phyloP scores from a whole-genome alignment of 2,329 filamentous ascomycete species.

The Phaeosphaeria sp. region DNA sequence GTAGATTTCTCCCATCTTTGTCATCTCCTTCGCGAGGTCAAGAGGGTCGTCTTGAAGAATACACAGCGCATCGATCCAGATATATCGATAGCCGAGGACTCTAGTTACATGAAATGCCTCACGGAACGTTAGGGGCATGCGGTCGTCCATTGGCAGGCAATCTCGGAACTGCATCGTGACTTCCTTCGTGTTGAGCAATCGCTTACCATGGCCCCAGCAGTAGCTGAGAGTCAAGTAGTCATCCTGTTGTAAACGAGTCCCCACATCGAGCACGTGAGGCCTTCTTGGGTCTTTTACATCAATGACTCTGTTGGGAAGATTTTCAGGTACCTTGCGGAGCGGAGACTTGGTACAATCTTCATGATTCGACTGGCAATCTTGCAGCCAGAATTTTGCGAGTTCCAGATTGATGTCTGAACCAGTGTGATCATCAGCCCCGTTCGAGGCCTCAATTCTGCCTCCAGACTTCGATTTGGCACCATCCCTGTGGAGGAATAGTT shows the following conservation, averaged over 20 bases:
- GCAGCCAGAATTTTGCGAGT: not conserved
- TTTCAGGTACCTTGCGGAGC: not conserved
- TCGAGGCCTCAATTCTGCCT: not conserved
- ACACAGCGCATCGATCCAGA: not conserved
- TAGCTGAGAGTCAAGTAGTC: not conserved
- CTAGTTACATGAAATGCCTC: not conserved
- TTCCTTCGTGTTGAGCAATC: not conserved
- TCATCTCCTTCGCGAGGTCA: not conserved
- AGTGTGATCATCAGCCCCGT: not conserved
- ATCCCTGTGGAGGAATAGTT: not conserved
- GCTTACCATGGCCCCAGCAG: not conserved
- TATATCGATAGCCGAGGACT: not conserved
- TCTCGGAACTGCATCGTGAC: not conserved
- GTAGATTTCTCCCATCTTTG: not conserved
- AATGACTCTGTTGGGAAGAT: not conserved
- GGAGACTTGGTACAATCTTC: not conserved
- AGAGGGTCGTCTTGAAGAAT: not conserved
- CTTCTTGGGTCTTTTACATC: not conserved
- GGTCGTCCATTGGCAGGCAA: not conserved
- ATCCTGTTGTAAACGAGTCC: not conserved
- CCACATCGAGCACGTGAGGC: not conserved
- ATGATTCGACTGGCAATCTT: not conserved
- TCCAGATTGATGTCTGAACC: not conserved
- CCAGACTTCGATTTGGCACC: not conserved
- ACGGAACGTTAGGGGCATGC: not conserved